Evolutionary conservation across 176 grass and related monocot species (phyloP).

Genomic region (Aegilops speltoides): DNA sequence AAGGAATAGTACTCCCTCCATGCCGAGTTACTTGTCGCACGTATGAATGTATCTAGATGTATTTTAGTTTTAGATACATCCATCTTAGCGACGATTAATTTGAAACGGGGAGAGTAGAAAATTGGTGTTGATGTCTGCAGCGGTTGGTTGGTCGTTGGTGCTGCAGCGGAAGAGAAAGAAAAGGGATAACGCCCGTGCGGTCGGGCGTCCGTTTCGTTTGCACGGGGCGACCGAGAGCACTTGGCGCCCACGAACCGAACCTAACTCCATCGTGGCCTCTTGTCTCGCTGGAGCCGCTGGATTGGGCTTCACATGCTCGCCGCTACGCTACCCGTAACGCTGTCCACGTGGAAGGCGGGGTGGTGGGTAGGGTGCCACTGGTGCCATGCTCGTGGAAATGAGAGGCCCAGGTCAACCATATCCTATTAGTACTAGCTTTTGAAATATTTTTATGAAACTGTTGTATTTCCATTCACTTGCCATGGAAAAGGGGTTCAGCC

Average conservation of each 20-base stretch:
- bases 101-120: no score
- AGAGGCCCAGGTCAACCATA: neutral
- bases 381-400: neutral
- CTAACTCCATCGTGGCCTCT: neutral
- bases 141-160: neutral
- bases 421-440: no score
- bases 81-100: no score
- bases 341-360: neutral
- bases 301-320: conserved; percentile 1
- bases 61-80: no score
- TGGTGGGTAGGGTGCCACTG: no score
- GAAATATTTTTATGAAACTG: no score
- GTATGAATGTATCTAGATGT: no score
- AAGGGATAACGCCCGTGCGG: neutral
- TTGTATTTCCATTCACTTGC: no score
- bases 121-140: no score
- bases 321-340: neutral
- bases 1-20: no score
- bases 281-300: neutral
- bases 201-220: neutral
- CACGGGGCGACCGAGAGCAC: neutral
- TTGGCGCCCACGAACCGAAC: neutral
- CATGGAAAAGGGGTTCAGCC: no score
- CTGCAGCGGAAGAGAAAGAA: neutral
- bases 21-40: no score